phyloP scores from a whole-genome alignment of 2,329 filamentous ascomycete genomes.

The Trichoderma koningii region DNA sequence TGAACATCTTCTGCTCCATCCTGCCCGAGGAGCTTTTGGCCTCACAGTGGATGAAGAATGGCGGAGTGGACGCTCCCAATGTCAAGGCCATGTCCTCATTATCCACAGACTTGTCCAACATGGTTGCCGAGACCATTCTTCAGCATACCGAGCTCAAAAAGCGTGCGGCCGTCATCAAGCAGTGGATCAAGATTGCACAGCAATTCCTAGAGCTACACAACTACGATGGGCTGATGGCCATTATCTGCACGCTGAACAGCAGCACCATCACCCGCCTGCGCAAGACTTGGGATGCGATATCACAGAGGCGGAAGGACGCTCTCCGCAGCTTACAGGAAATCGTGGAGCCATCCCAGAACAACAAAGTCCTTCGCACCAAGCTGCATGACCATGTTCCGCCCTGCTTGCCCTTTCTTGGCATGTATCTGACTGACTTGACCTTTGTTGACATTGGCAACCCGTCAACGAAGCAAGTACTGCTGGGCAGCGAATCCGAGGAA shows the following conservation, averaged over 20 bases:
- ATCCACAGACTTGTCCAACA: conserved; percentile 87
- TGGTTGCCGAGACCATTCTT: conserved; percentile 91
- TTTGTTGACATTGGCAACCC: conserved; percentile 96
- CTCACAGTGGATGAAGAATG: conserved; percentile 92
- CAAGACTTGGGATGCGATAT: conserved; percentile 89
- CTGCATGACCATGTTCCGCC: conserved; percentile 86
- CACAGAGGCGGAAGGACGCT: conserved; percentile 76
- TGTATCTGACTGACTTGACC: conserved; percentile 93
- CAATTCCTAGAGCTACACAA: conserved; percentile 89
- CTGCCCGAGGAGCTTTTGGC: conserved; percentile 88
- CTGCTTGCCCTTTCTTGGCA: conserved; percentile 92
- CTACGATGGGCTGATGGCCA: conserved; percentile 95
- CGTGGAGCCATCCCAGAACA: conserved; percentile 88
- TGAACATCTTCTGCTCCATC: conserved; percentile 87
- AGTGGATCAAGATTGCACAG: conserved; percentile 94
- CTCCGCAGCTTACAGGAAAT: conserved; percentile 79
- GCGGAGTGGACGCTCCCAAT: conserved; percentile 76
- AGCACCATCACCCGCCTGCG: conserved; percentile 86
- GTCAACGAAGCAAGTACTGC: conserved; percentile 71
- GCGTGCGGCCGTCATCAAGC: conserved; percentile 86
- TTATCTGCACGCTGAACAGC: conserved; percentile 90
- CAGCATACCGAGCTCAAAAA: conserved; percentile 89
- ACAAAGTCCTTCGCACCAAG: conserved; percentile 78
- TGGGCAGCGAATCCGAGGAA: conserved; percentile 54
- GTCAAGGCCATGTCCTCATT: conserved; percentile 92